Evolutionary conservation across 148 eudicot species (phyloP).

Genomic region (Vaccinium vitisidaea): DNA sequence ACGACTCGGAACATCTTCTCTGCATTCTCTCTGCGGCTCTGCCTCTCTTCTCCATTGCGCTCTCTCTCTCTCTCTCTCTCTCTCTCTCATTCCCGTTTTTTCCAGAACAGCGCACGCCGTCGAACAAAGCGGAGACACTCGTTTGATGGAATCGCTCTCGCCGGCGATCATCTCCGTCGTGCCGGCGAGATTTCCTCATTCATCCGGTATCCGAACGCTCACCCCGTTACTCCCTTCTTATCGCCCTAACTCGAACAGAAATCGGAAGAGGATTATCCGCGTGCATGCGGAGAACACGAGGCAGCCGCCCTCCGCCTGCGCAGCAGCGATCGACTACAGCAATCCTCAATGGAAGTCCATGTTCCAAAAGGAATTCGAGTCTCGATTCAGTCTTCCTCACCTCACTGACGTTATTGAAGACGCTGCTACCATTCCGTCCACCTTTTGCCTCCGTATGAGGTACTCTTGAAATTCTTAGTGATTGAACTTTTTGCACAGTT

Average conservation of each 20-base stretch:
- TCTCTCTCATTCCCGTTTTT: background rate
- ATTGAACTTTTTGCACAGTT: too few relatives aligned
- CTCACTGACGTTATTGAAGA: constrained; percentile 63
- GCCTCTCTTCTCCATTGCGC: background rate
- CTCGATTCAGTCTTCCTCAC: constrained; percentile 70
- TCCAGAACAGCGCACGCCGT: background rate
- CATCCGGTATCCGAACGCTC: background rate
- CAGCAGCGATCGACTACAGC: constrained; percentile 43
- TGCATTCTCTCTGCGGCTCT: background rate
- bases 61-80: background rate
- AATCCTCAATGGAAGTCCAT: constrained; percentile 83
- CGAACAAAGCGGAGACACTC: background rate
- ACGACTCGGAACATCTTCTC: background rate
- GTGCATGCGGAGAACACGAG: constrained; percentile 17
- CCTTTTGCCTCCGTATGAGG: constrained; percentile 94
- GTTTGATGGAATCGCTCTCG: constrained; percentile 49
- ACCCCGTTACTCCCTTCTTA: background rate
- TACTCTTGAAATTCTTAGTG: background rate
- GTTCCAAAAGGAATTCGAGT: constrained; percentile 64
- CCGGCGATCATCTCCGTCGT: constrained; percentile 40
- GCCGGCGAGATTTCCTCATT: constrained; percentile 17
- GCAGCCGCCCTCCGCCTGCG: background rate
- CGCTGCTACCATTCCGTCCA: constrained; percentile 74
- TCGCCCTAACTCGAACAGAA: constrained; percentile 13
- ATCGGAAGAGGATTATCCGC: background rate